Percentiles rank a stretch among this genome's conserved stretches.
phyloP scores from a whole-genome alignment of 352 stramenopile species.

The Globisporangium spiculum region DNA sequence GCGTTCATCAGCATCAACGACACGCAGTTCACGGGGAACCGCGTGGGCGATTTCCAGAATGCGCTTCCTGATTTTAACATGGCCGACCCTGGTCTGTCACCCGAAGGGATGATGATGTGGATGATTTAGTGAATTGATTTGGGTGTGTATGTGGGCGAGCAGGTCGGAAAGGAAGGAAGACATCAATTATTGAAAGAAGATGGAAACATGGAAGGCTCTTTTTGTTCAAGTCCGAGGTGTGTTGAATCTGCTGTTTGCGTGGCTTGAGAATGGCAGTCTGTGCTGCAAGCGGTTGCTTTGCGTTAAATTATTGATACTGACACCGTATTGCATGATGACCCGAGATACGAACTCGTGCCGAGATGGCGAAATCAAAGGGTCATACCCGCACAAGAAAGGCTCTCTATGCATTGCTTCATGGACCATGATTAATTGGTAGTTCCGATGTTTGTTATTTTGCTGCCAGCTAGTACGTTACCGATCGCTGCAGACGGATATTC shows the following conservation, averaged over 20 bases:
- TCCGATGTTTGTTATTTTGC: background rate
- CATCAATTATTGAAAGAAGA: constrained; percentile 1
- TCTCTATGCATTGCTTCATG: background rate
- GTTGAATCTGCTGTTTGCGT: background rate
- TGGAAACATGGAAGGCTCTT: background rate
- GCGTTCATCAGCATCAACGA: constrained; percentile 86
- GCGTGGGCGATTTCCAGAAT: constrained; percentile 51
- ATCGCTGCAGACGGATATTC: constrained; percentile 53
- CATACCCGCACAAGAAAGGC: background rate
- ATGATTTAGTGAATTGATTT: constrained; percentile 53
- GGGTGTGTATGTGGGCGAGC: background rate
- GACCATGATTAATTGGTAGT: background rate
- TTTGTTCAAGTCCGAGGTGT: background rate
- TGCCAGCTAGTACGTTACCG: constrained; percentile 36
- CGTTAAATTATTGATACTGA: background rate
- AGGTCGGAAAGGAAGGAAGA: background rate
- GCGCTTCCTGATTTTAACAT: constrained; percentile 68
- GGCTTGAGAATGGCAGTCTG: background rate
- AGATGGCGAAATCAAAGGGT: background rate
- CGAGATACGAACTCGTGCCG: no score
- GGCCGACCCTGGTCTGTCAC: constrained; percentile 59
- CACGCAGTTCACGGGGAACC: constrained; percentile 57
- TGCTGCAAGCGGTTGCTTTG: background rate
- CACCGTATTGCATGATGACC: no score
- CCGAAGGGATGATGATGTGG: constrained; percentile 87